These are phyloP conservation scores for Tolypocladium cylindrosporum DNA, from an alignment of 2,329 filamentous ascomycete species.

Conservation along the genomic window DNA sequence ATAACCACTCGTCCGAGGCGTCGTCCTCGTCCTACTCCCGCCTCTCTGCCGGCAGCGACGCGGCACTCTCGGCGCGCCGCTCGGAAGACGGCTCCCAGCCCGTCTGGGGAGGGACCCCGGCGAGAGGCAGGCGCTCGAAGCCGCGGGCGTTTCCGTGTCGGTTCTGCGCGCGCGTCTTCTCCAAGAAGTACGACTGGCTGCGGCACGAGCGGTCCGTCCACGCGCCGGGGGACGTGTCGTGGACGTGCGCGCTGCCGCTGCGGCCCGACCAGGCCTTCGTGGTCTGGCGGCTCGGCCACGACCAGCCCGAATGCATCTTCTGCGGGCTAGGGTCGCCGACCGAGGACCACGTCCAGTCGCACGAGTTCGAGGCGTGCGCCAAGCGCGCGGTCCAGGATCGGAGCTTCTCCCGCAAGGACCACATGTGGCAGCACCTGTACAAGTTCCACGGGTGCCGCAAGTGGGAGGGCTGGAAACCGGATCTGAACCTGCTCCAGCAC, in stretches of 20 bases:
- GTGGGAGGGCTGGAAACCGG: constrained; percentile 37
- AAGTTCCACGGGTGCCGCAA: constrained; percentile 35
- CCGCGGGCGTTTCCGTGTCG: constrained; percentile 23
- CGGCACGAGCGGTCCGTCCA: constrained; percentile 42
- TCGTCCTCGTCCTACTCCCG: constrained; percentile 6
- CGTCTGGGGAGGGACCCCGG: constrained; percentile 6
- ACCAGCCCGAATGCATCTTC: constrained; percentile 28
- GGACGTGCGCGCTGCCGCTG: constrained; percentile 38
- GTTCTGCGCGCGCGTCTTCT: constrained; percentile 26
- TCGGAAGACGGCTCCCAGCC: constrained; percentile 1
- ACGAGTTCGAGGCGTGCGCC: constrained; percentile 37
- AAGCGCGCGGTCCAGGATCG: constrained; percentile 33
- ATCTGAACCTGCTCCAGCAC: constrained; percentile 22
- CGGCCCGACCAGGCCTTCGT: constrained; percentile 26
- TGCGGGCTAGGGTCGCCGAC: constrained; percentile 23
- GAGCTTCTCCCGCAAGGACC: constrained; percentile 30
- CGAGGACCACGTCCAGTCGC: constrained; percentile 25
- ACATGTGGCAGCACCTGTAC: constrained; percentile 29
- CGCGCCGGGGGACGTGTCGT: constrained; percentile 28
- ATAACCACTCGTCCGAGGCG: constrained; percentile 10
- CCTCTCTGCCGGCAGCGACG: constrained; percentile 6
- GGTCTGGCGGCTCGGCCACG: constrained; percentile 37
- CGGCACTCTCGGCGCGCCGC: constrained; percentile 1
- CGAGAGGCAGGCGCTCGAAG: constrained; percentile 5
- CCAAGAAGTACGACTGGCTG: constrained; percentile 30